Evolutionary conservation across 371 early-diverging fungal genomes (phyloP).

Genomic region (Mucor circinelloides): DNA sequence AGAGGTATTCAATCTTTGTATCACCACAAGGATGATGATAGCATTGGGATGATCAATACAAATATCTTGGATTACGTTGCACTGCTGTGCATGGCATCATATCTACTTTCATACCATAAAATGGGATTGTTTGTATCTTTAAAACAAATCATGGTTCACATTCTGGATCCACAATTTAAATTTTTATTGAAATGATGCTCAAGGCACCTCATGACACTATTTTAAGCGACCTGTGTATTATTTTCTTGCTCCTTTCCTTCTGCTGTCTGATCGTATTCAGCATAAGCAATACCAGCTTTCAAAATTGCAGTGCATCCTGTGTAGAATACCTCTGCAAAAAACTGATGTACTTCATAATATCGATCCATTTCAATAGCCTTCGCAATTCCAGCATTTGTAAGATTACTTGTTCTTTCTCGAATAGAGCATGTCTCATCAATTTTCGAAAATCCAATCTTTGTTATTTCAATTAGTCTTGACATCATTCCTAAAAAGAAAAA

Average conservation of each 20-base stretch:
- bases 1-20: background rate
- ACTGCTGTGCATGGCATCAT: background rate
- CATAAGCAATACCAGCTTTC: constrained; percentile 65
- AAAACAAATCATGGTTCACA: background rate
- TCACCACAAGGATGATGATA: background rate
- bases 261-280: constrained; percentile 30
- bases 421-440: constrained; percentile 62
- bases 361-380: constrained; percentile 65
- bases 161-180: background rate
- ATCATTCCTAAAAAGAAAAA: constrained; percentile 9
- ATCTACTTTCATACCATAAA: background rate
- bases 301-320: constrained; percentile 30
- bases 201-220: background rate
- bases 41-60: background rate
- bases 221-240: background rate
- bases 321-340: constrained; percentile 53
- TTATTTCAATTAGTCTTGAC: constrained; percentile 6
- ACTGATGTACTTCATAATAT: constrained; percentile 63
- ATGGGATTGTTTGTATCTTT: background rate
- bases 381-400: constrained; percentile 56
- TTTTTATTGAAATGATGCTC: background rate
- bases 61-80: background rate
- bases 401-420: constrained; percentile 56
- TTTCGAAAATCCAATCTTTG: constrained; percentile 38
- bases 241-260: background rate